These are phyloP conservation scores for Rhodamnia argentea DNA, from an alignment of 345 rosid genomes.

Conservation along the genomic window DNA sequence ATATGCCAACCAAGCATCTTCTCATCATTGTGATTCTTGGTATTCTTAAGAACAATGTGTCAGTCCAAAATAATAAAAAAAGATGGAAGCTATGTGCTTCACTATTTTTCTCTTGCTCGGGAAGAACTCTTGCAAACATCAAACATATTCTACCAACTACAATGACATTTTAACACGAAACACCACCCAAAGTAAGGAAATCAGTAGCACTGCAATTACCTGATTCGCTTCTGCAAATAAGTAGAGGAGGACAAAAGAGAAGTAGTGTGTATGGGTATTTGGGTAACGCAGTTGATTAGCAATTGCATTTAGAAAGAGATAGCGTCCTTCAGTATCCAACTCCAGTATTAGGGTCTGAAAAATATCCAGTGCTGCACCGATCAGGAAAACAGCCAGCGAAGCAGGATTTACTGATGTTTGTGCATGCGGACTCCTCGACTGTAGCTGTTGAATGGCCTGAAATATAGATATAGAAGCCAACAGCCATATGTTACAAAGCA, in stretches of 20 bases:
- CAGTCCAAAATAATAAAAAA: not conserved
- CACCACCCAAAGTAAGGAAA: not conserved
- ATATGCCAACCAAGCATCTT: not conserved
- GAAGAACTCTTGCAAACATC: not conserved
- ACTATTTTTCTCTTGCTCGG: not conserved
- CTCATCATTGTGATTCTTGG: not conserved
- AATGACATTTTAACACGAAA: not conserved
- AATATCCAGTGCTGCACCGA: slow-evolving; percentile 81
- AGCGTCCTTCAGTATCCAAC: slow-evolving; percentile 98
- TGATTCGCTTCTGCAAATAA: slow-evolving; percentile 76
- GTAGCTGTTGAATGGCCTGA: slow-evolving; percentile 76
- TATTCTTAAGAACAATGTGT: not conserved
- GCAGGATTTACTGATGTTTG: slow-evolving; percentile 42
- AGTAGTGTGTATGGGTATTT: slow-evolving; percentile 95
- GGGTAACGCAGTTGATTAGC: slow-evolving; percentile 98
- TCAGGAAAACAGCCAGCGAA: slow-evolving; percentile 29
- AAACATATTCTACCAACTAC: not conserved
- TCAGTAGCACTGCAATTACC: slow-evolving; percentile 21
- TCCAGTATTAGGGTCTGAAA: slow-evolving; percentile 67
- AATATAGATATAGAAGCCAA: not conserved
- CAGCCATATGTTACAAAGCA: not conserved
- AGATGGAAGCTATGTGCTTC: not conserved
- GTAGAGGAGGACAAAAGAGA: slow-evolving; percentile 82
- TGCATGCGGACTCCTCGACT: slow-evolving; percentile 58
- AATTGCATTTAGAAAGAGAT: slow-evolving; percentile 82